These are phyloP conservation scores for Heterotrichella gracilis DNA, from an alignment of 352 stramenopile genomes.

Conservation along the genomic window DNA sequence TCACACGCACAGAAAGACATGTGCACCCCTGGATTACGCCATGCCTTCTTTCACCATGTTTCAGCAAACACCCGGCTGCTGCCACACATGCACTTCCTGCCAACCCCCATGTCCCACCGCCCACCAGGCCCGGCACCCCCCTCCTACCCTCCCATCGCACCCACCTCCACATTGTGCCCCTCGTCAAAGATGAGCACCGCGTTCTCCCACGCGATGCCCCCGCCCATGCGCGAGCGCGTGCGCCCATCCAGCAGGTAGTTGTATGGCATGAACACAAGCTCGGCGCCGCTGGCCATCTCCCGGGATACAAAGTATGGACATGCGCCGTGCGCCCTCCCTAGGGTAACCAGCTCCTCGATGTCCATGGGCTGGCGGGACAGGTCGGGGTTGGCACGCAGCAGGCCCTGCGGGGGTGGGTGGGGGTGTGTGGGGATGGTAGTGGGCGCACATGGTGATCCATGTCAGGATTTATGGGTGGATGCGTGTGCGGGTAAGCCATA, in stretches of 20 bases:
- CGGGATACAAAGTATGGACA: conserved; percentile 73
- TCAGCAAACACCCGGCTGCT: too few relatives aligned
- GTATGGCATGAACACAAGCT: conserved; percentile 92
- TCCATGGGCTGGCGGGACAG: conserved; percentile 39
- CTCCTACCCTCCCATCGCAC: conserved; percentile 20
- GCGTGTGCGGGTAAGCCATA: too few relatives aligned
- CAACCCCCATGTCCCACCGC: too few relatives aligned
- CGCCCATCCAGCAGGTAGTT: conserved; percentile 93
- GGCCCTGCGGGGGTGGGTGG: neutral
- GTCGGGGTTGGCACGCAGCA: neutral
- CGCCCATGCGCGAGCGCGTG: conserved; percentile 25
- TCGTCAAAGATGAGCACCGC: conserved; percentile 95
- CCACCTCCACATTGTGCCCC: conserved; percentile 96
- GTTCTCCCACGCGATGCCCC: conserved; percentile 70
- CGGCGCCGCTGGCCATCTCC: conserved; percentile 38
- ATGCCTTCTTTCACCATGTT: too few relatives aligned
- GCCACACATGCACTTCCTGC: too few relatives aligned
- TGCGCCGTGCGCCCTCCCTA: conserved; percentile 21
- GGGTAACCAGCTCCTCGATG: conserved; percentile 77
- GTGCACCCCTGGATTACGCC: too few relatives aligned
- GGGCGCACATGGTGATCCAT: too few relatives aligned
- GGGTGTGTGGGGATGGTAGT: too few relatives aligned
- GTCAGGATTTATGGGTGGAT: too few relatives aligned
- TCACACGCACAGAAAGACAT: too few relatives aligned
- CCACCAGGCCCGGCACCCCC: neutral